A percentile compares a stretch with the other conserved stretches of the same genome.
Conservation (phyloP, 73 alveolate genomes). For the Paramecium primaurelia region DNA sequence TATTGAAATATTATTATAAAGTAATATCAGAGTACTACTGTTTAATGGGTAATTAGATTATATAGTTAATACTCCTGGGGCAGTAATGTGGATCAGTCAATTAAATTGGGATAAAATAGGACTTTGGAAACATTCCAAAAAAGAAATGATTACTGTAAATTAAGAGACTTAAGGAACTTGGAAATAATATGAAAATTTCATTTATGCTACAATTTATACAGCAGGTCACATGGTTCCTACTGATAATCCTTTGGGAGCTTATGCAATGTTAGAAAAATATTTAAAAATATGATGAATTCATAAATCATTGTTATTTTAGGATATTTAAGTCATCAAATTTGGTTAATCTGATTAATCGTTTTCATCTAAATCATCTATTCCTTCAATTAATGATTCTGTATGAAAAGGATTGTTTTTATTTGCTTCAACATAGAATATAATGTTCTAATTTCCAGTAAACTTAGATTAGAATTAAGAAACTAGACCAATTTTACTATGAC, state of each 20-base stretch:
- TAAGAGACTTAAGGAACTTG: conserved; percentile 14
- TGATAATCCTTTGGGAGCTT: conserved; percentile 85
- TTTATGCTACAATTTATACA: conserved; percentile 63
- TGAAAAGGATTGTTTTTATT: background rate
- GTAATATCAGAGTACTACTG: background rate
- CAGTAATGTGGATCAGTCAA: conserved; percentile 69
- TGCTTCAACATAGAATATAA: background rate
- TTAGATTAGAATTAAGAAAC: background rate
- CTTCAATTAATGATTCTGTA: conserved; percentile 2
- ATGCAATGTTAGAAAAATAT: conserved; percentile 60
- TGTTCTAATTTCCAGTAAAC: conserved; percentile 19
- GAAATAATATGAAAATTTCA: conserved; percentile 41
- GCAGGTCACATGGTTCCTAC: conserved; percentile 98
- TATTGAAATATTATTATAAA: background rate
- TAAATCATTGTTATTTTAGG: background rate
- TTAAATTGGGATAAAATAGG: conserved; percentile 59
- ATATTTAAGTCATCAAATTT: background rate
- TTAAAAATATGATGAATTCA: background rate
- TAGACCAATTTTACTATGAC: background rate
- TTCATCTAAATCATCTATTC: background rate
- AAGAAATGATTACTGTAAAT: background rate
- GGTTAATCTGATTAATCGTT: background rate
- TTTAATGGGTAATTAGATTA: conserved; percentile 27
- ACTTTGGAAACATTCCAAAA: conserved; percentile 53
- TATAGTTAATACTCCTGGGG: conserved; percentile 56